Evolutionary conservation across 768 basidiomycete species (phyloP), one percentile per base, ranked within the genome.

Genomic region (Tricholoma flavovirens): DNA sequence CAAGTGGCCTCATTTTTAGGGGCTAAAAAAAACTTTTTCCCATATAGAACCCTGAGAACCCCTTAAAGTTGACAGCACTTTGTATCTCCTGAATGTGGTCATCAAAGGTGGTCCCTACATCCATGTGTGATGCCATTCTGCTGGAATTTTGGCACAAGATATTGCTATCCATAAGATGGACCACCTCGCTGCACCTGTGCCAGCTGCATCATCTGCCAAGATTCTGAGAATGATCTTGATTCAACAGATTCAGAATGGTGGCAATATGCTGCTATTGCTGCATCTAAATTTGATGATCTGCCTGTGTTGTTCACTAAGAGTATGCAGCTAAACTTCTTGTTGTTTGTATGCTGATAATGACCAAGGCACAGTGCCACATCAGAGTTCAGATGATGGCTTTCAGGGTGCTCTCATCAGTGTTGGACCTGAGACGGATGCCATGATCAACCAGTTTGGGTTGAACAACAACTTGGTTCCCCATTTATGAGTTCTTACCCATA

Each of bases 381-480:
- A 35, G 26, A 48, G 43, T 30, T 24, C 17, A 14, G 43, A 22
- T 12, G 42, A 53, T 54, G 45, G 51, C 33, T 49, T 42, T 45
- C 11, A 54, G 7, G 52, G 46, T 42, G 46, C 48, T 5, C 53
- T 54, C 22, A 42, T 58, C 32, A 49, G 45, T 33, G 54, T 58
- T 54, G 46, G 52, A 3, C 45, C 21, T 0, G 26, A 48, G 45
- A 48, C 45, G 3, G 14, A 48, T 29, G 24, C 24, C 29, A 14
- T 48, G 5, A 26, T 48, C 5, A 26, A 59, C 50, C 53, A 19
- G n/a, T 57, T 57, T 38, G 10, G 43, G 26, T 32, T 58, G 14
- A 35, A 42, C 9, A 56, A 60, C 29, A 22, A 14, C 3, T 7
- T 58, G n/a, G 36, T 57, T 46, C 36, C 49, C 21, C 26, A 21